Base-by-base conservation (phyloP, 768 basidiomycete genomes). In the Tricholoma terreum region DNA sequence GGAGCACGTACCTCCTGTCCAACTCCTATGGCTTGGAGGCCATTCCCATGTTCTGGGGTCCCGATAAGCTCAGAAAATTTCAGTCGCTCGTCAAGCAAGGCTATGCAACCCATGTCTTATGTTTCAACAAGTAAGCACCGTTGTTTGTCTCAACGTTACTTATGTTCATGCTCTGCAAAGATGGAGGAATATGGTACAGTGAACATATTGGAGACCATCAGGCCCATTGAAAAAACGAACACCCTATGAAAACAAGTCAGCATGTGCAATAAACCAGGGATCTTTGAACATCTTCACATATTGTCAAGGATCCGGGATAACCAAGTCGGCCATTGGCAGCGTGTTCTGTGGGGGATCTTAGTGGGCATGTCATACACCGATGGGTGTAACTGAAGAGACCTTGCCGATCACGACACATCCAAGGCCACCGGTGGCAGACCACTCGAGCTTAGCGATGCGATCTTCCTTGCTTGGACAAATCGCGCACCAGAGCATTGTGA, bases 391-490 rank as follows among this genome's bases (percentile, higher is more conserved):
- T 53, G 48, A 63, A 69, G 55, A 61, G 38, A 90, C 90, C 80
- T 92, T 92, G 66, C 92, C 91, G 66, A 94, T 89, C 58, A 89
- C 79, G 64, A 90, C 86, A 65, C 91, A 89, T 59, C 91, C 91
- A 51, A 93, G 85, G 56, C 88, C 86, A 59, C 90, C 91, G 62
- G 84, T 90, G 49, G 86, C 76, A 55, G 88, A 82, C 91, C 91
- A 94, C 72, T 94, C 92, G 53, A 93, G 83, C 75, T 86, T 91
- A 61, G 91, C 91, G 67, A 92, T 86, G 45, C 90, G 86, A 70
- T 94, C 91, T 75, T 92, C 90, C 69, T 88, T 90, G 75, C 87
- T 90, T 57, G 87, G 80, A 51, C 90, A 87, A 65, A 90, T 86
- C n/a, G 87, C 75, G 57, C 89, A 84, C 84, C 83, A 90, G 56